Evolutionary conservation across 768 basidiomycete genomes (phyloP).

Genomic region (Boletus tomentosulus): DNA sequence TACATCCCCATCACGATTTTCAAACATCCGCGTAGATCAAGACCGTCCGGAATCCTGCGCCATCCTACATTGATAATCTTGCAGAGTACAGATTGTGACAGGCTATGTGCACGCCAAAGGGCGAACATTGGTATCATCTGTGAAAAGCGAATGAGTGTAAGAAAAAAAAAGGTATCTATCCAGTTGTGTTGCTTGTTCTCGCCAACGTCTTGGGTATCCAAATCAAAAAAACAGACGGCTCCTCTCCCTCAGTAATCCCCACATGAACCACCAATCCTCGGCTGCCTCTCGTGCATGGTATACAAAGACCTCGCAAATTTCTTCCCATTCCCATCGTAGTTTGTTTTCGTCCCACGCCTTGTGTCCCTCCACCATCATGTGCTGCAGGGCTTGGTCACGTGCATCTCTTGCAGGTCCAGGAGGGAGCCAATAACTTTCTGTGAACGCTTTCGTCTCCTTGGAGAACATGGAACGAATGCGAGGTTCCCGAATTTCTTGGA

Average conservation of each 20-base stretch:
- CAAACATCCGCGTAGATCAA: slow-evolving; percentile 12
- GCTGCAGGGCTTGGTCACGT: slow-evolving; percentile 38
- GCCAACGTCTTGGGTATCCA: slow-evolving; percentile 3
- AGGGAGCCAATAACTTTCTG: slow-evolving; percentile 38
- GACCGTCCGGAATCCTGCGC: not conserved
- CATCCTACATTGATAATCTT: not conserved
- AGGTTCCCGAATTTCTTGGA: slow-evolving; percentile 56
- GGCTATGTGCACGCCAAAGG: not conserved
- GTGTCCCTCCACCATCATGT: slow-evolving; percentile 25
- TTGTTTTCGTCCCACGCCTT: slow-evolving; percentile 47
- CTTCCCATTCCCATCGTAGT: slow-evolving; percentile 52
- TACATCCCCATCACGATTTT: too few relatives aligned
- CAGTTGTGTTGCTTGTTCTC: slow-evolving; percentile 2
- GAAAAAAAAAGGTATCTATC: slow-evolving; percentile 5
- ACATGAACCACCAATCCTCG: slow-evolving; percentile 65
- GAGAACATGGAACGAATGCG: slow-evolving; percentile 41
- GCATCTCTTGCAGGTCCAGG: slow-evolving; percentile 43
- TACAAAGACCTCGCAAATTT: slow-evolving; percentile 48
- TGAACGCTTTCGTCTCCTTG: slow-evolving; percentile 43
- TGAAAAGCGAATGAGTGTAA: slow-evolving; percentile 1
- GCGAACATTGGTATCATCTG: not conserved
- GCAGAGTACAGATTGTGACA: not conserved
- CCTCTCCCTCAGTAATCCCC: slow-evolving; percentile 46
- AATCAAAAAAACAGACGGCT: slow-evolving; percentile 21
- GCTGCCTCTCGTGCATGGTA: slow-evolving; percentile 55